Conservation (phyloP, 108 stramenopile genomes). For the Cyclotella cryptica region DNA sequence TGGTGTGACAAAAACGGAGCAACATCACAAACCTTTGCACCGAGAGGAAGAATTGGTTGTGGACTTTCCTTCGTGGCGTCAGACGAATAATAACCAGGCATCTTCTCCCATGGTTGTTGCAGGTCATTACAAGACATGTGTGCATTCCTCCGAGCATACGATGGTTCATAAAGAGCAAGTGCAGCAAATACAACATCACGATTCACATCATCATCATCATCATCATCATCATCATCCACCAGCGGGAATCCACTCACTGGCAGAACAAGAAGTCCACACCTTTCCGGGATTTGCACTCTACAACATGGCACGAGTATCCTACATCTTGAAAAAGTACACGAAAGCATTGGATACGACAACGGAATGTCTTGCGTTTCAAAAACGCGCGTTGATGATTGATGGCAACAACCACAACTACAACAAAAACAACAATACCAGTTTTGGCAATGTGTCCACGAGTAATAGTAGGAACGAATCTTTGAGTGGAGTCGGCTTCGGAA, state of each 20-base stretch:
- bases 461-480: slow-evolving; percentile 22
- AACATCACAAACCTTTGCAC: slow-evolving; percentile 1
- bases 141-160: no score
- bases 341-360: slow-evolving; percentile 53
- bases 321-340: slow-evolving; percentile 33
- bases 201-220: not conserved
- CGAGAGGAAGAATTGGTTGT: slow-evolving; percentile 26
- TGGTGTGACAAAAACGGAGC: not conserved
- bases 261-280: slow-evolving; percentile 8
- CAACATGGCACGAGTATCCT: slow-evolving; percentile 40
- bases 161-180: not conserved
- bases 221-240: not conserved
- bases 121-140: not conserved
- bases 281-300: slow-evolving; percentile 55
- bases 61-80: slow-evolving; percentile 20
- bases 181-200: slow-evolving; percentile 2
- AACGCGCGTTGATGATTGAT: slow-evolving; percentile 25
- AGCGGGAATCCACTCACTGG: not conserved
- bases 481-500: not conserved
- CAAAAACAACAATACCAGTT: not conserved
- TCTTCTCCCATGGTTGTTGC: not conserved
- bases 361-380: slow-evolving; percentile 55
- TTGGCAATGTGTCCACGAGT: not conserved
- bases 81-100: not conserved
- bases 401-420: no score